Evolutionary conservation across 768 basidiomycete genomes (phyloP), one percentile per base, ranked within the genome.

Genomic region (Suillus americanus): DNA sequence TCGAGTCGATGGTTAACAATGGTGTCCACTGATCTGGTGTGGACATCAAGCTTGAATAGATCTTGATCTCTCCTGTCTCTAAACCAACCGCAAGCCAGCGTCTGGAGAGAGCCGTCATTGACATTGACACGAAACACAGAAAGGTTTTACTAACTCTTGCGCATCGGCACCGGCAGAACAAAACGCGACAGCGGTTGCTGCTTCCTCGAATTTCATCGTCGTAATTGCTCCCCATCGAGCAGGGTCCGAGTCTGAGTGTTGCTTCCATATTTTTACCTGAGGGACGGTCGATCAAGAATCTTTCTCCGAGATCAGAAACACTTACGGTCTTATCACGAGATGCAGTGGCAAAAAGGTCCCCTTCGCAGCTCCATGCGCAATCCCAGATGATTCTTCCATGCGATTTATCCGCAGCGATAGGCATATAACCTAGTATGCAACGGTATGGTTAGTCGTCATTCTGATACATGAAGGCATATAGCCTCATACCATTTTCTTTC

Each of bases 381-480:
- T 99, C 97, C 95, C 97, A 96, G 41, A 99, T 91, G 71, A 99
- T 97, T 45, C 97, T 85, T 1, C 85, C 85, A 75, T 99, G 97
- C 0, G 93, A 88, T 77, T 93, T 97, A 64, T 95, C 87, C 18
- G 85, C 83, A 5, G 86, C 85, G 25, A 89, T 70, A 3, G 89
- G 86, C 9, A 79, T 67, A 73, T 87, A 95, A 1, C 85, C 93
- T 85, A 64, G 25, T 35, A 25, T 30, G n/a, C n/a, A 57, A 25
- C 10, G 9, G n/a, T 2, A 28, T 45, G 23, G 28, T 66, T n/a
- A 10, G 37, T 55, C 54, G 41, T 23, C 1, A 33, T 66, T 62
- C 25, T 45, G n/a, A n/a, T 7, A 23, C 5, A 37, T 23, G 13
- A 23, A 20, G 41, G 23, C 45, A 30, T 23, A n/a, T 12, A 45